Conservation (phyloP, 805 yeast species). For the Candida boidinii region DNA sequence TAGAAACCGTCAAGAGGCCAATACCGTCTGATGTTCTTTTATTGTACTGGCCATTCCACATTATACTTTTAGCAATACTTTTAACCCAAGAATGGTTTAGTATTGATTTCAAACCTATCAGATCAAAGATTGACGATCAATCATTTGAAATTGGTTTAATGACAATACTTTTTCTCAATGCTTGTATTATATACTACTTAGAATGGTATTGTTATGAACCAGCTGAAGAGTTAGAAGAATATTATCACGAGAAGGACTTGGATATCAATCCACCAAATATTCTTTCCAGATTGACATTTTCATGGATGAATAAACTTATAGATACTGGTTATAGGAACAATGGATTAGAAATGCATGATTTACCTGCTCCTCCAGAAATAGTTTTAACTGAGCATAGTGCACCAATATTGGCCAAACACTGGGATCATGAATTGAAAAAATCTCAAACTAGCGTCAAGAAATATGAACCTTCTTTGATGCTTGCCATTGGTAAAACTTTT, state of each 20-base stretch:
- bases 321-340: slow-evolving; percentile 46
- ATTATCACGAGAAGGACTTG: slow-evolving; percentile 24
- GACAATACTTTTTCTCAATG: slow-evolving; percentile 19
- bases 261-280: slow-evolving; percentile 38
- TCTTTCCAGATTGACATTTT: slow-evolving; percentile 68
- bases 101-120: slow-evolving; percentile 26
- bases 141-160: slow-evolving; percentile 14
- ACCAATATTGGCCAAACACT: slow-evolving; percentile 20
- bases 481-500: slow-evolving; percentile 29
- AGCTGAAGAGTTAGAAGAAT: slow-evolving; percentile 25
- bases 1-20: slow-evolving; percentile 33
- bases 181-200: slow-evolving; percentile 25
- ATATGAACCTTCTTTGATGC: slow-evolving; percentile 19
- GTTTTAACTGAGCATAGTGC: slow-evolving; percentile 26
- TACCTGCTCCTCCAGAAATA: slow-evolving; percentile 32
- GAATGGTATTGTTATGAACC: slow-evolving; percentile 33
- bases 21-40: slow-evolving; percentile 30
- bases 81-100: background rate
- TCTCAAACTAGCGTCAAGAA: slow-evolving; percentile 17
- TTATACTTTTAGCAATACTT: slow-evolving; percentile 5
- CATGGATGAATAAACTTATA: slow-evolving; percentile 89
- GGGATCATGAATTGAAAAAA: slow-evolving; percentile 24
- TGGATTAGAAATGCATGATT: slow-evolving; percentile 26
- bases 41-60: slow-evolving; percentile 30
- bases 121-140: too few species aligned